Conservation (phyloP, 805 yeast genomes). For the Wickerhamiella bombiphila region DNA sequence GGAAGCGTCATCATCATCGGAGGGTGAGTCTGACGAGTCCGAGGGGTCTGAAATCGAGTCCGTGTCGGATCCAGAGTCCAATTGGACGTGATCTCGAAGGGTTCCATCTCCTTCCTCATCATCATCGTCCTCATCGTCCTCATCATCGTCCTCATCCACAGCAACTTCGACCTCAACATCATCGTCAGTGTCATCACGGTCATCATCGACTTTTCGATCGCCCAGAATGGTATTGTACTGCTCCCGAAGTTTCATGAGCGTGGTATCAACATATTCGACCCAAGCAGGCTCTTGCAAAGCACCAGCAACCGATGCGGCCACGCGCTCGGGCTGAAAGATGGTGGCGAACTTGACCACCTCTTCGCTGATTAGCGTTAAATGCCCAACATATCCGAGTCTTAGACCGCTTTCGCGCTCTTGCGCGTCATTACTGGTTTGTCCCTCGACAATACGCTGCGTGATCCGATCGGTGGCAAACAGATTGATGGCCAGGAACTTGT, state of each 20-base stretch:
- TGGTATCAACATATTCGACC: slow-evolving; percentile 70
- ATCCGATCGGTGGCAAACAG: slow-evolving; percentile 51
- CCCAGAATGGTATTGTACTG: slow-evolving; percentile 91
- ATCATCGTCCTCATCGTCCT: slow-evolving; percentile 20
- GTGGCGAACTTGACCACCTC: slow-evolving; percentile 79
- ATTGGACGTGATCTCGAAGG: slow-evolving; percentile 8
- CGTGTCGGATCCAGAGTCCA: slow-evolving; percentile 4
- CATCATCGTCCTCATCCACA: slow-evolving; percentile 25
- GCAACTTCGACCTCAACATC: slow-evolving; percentile 18
- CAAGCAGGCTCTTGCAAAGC: slow-evolving; percentile 42
- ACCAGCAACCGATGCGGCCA: slow-evolving; percentile 38
- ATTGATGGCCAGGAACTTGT: slow-evolving; percentile 60
- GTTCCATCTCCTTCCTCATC: slow-evolving; percentile 8
- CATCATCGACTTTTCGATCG: slow-evolving; percentile 40
- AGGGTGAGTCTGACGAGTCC: slow-evolving; percentile 5
- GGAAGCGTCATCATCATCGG: slow-evolving; percentile 14
- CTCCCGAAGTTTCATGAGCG: slow-evolving; percentile 76
- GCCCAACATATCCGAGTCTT: slow-evolving; percentile 94
- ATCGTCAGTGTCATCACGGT: slow-evolving; percentile 23
- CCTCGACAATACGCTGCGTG: slow-evolving; percentile 43
- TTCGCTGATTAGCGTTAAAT: slow-evolving; percentile 80
- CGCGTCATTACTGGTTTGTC: slow-evolving; percentile 44
- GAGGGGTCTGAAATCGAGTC: slow-evolving; percentile 6
- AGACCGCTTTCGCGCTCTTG: slow-evolving; percentile 46
- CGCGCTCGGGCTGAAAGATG: slow-evolving; percentile 44